These are phyloP conservation scores for Tilletia setariae DNA, from an alignment of 1,284 basidiomycete species.

Conservation along the genomic window DNA sequence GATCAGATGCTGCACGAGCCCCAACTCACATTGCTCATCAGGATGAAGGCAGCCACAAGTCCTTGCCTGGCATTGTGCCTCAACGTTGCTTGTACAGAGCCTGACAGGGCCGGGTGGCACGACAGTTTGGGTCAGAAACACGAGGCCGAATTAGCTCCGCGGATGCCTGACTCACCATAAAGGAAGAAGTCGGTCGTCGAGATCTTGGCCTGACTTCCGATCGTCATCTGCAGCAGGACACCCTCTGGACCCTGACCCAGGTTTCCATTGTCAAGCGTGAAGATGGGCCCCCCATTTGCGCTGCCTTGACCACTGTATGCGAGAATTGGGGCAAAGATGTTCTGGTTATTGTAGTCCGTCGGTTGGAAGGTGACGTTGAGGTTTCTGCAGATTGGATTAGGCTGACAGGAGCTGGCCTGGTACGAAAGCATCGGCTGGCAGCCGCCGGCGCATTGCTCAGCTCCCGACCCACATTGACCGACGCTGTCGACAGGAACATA, in stretches of 20 bases:
- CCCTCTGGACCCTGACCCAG: constrained; percentile 43
- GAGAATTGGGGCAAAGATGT: constrained; percentile 42
- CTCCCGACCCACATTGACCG: constrained; percentile 42
- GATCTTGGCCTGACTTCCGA: constrained; percentile 34
- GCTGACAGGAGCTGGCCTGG: constrained; percentile 36
- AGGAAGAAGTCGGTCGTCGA: constrained; percentile 47
- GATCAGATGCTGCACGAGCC: not conserved
- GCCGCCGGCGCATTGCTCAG: constrained; percentile 45
- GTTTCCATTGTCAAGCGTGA: constrained; percentile 45
- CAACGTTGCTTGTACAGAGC: constrained; percentile 31
- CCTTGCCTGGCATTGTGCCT: constrained; percentile 40
- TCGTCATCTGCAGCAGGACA: constrained; percentile 41
- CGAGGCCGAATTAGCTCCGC: not conserved
- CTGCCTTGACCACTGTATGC: constrained; percentile 41
- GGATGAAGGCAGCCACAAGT: constrained; percentile 43
- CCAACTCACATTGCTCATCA: constrained; percentile 29
- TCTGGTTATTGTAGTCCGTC: constrained; percentile 28
- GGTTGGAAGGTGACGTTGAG: constrained; percentile 29
- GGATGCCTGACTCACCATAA: constrained; percentile 30
- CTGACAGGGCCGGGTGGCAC: not conserved
- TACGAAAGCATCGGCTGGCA: constrained; percentile 41
- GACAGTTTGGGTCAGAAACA: not conserved
- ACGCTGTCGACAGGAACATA: constrained; percentile 13
- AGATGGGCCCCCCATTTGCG: constrained; percentile 22
- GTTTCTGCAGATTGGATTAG: constrained; percentile 41